These are phyloP conservation scores for Oropetium thomaeum DNA, from an alignment of 176 grass and related monocot genomes.

Conservation along the genomic window DNA sequence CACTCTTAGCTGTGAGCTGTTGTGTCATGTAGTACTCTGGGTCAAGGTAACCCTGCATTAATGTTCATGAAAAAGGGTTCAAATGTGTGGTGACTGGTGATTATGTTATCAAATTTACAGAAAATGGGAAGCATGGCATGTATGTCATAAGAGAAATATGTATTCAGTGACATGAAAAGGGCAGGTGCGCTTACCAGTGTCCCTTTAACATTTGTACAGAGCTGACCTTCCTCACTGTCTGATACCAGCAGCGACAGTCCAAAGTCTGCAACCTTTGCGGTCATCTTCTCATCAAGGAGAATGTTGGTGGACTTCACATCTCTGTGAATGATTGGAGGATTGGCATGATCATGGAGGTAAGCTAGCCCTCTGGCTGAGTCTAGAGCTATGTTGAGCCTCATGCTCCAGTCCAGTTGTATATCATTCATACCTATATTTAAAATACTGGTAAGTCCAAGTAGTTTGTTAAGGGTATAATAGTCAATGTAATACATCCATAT, in stretches of 20 bases:
- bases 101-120: neutral
- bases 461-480: too few species aligned
- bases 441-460: slow-evolving; percentile 7
- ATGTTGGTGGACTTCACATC: slow-evolving; percentile 92
- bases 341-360: slow-evolving; percentile 94
- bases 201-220: slow-evolving; percentile 77
- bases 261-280: slow-evolving; percentile 85
- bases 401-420: slow-evolving; percentile 73
- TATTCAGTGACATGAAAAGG: neutral
- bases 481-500: too few species aligned
- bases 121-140: neutral
- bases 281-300: slow-evolving; percentile 70
- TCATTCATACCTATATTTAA: slow-evolving; percentile 57
- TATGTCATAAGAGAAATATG: neutral
- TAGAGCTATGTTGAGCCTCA: slow-evolving; percentile 64
- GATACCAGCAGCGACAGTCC: slow-evolving; percentile 69
- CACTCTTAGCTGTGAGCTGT: slow-evolving; percentile 78
- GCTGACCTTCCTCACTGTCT: slow-evolving; percentile 52
- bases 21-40: slow-evolving; percentile 90
- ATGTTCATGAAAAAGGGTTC: neutral
- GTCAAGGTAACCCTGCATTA: slow-evolving; percentile 76
- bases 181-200: slow-evolving; percentile 61
- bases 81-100: neutral
- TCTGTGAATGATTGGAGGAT: slow-evolving; percentile 91
- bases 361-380: slow-evolving; percentile 84